Conservation (phyloP, 768 basidiomycete genomes). For the Lentinula edodes region DNA sequence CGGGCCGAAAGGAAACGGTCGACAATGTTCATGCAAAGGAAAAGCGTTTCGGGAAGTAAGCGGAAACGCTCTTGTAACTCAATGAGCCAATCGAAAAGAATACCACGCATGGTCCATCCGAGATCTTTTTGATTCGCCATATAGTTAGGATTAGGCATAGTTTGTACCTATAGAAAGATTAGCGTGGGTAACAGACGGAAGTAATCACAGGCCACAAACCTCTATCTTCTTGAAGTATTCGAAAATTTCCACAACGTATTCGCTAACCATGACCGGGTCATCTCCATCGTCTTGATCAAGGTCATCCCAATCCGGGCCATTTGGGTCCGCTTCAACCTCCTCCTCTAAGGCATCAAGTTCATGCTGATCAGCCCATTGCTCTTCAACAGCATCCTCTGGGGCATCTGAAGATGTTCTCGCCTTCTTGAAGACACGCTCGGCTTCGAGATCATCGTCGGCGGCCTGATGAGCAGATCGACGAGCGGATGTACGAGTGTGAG, state of each 20-base stretch:
- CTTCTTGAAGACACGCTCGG: constrained; percentile 52
- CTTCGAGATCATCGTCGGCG: constrained; percentile 43
- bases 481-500: constrained; percentile 3
- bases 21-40: constrained; percentile 83
- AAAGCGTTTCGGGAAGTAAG: constrained; percentile 85
- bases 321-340: constrained; percentile 40
- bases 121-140: constrained; percentile 81
- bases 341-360: constrained; percentile 24
- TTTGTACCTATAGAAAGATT: constrained; percentile 44
- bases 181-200: constrained; percentile 8
- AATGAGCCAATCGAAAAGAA: constrained; percentile 91
- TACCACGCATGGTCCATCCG: constrained; percentile 84
- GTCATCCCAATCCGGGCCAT: constrained; percentile 68
- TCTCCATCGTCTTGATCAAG: constrained; percentile 84
- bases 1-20: constrained; percentile 69
- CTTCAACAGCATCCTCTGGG: constrained; percentile 16
- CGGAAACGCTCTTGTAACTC: constrained; percentile 86
- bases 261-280: constrained; percentile 88
- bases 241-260: constrained; percentile 87
- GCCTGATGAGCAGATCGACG: constrained; percentile 14
- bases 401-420: constrained; percentile 56
- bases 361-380: constrained; percentile 25
- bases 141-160: constrained; percentile 79
- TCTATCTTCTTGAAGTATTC: constrained; percentile 79
- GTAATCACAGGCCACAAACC: constrained; percentile 33